Conservation (phyloP, 345 rosid species). For the Melastoma malabathricum region DNA sequence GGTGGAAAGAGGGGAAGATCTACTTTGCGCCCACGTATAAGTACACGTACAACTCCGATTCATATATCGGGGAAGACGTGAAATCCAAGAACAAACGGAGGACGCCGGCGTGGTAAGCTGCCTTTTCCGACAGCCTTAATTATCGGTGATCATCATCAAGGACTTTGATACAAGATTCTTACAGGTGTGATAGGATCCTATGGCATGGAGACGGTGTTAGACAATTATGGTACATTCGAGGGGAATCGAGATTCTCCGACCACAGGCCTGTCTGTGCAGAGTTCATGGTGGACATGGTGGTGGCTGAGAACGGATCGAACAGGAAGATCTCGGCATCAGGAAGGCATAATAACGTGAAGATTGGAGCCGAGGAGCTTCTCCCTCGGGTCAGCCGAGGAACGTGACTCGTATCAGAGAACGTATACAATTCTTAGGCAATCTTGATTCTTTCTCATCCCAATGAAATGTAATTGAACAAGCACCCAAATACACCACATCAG, state of each 20-base stretch:
- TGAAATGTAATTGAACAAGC: too few relatives aligned
- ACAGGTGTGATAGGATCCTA: slow-evolving; percentile 90
- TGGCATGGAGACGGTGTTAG: slow-evolving; percentile 70
- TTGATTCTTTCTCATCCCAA: too few relatives aligned
- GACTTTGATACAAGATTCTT: neutral
- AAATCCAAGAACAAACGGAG: slow-evolving; percentile 65
- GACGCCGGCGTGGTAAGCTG: slow-evolving; percentile 85
- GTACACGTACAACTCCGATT: slow-evolving; percentile 70
- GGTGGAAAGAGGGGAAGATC: slow-evolving; percentile 91
- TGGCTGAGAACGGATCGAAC: slow-evolving; percentile 21
- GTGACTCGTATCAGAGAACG: too few relatives aligned
- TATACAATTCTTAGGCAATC: too few relatives aligned
- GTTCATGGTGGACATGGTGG: slow-evolving; percentile 45
- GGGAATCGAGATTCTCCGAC: slow-evolving; percentile 72
- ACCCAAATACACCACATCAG: too few relatives aligned
- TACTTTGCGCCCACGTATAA: slow-evolving; percentile 87
- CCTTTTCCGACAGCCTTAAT: neutral
- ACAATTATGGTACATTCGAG: slow-evolving; percentile 43
- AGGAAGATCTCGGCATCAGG: slow-evolving; percentile 10
- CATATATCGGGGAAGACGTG: slow-evolving; percentile 56
- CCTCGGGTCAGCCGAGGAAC: slow-evolving; percentile 10
- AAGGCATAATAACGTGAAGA: slow-evolving; percentile 16
- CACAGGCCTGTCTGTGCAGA: slow-evolving; percentile 72
- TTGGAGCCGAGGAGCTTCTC: slow-evolving; percentile 31
- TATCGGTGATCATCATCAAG: too few relatives aligned